Percentiles rank a stretch among this genome's conserved stretches.
phyloP scores from a whole-genome alignment of 345 rosid genomes.

The Hibiscus tridactylites region DNA sequence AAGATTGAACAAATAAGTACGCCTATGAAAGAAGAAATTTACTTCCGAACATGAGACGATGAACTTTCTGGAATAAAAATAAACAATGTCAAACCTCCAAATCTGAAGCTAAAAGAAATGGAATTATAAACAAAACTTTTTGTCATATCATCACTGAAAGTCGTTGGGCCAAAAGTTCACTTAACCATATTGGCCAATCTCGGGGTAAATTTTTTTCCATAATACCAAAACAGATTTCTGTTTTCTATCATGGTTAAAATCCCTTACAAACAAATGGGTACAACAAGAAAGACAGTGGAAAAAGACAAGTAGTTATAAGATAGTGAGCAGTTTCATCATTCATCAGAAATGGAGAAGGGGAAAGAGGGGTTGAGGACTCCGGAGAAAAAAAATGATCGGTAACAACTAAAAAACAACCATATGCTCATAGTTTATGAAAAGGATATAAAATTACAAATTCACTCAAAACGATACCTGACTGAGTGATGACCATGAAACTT shows the following conservation, averaged over 20 bases:
- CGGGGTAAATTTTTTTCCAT: background rate
- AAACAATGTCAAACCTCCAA: background rate
- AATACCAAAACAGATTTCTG: background rate
- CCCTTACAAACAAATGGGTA: background rate
- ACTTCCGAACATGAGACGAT: background rate
- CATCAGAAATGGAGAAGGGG: background rate
- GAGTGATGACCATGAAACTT: constrained; percentile 44
- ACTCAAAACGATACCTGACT: constrained; percentile 36
- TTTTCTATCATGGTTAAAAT: background rate
- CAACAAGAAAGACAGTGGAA: background rate
- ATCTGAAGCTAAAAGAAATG: background rate
- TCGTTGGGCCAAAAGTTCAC: background rate
- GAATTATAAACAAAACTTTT: background rate
- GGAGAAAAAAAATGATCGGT: background rate
- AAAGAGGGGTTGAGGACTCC: background rate
- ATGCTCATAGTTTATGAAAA: background rate
- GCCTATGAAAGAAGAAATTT: background rate
- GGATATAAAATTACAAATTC: background rate
- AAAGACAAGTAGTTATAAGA: background rate
- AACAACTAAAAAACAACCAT: background rate
- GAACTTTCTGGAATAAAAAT: background rate
- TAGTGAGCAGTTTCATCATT: background rate
- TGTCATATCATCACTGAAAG: background rate
- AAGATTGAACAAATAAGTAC: background rate
- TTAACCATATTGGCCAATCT: background rate